phyloP scores from a whole-genome alignment of 1,284 basidiomycete genomes.

The Heterobasidion occidentale region DNA sequence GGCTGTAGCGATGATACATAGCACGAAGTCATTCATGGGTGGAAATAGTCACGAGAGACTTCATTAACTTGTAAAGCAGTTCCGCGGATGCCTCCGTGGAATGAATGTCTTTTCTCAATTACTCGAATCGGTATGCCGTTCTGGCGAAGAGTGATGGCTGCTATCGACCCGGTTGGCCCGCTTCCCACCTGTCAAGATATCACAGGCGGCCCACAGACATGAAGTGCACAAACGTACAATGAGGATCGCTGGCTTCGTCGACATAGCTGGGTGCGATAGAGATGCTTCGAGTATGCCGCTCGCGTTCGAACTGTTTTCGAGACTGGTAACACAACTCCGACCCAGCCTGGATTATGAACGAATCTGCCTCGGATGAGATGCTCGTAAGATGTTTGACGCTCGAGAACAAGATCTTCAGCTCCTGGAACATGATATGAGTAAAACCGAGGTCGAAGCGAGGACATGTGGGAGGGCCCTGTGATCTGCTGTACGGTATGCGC shows the following conservation, averaged over 20 bases:
- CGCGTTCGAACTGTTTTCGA: too few relatives aligned
- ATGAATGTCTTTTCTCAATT: slow-evolving; percentile 13
- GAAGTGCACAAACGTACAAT: neutral
- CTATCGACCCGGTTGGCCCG: slow-evolving; percentile 18
- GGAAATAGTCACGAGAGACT: neutral
- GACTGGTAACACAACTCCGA: too few relatives aligned
- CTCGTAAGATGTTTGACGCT: too few relatives aligned
- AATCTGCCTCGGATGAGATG: too few relatives aligned
- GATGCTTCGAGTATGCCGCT: neutral
- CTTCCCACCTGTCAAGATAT: slow-evolving; percentile 13
- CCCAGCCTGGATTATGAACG: too few relatives aligned
- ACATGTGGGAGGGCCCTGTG: too few relatives aligned
- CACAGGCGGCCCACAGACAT: neutral
- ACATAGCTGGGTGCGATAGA: neutral
- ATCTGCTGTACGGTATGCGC: too few relatives aligned
- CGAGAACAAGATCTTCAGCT: too few relatives aligned
- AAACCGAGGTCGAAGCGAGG: too few relatives aligned
- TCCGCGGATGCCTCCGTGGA: slow-evolving; percentile 12
- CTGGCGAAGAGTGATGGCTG: slow-evolving; percentile 15
- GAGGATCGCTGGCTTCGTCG: neutral
- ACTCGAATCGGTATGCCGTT: slow-evolving; percentile 16
- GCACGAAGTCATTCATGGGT: neutral
- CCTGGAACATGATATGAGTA: too few relatives aligned
- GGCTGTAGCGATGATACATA: slow-evolving; percentile 1
- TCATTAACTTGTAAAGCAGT: slow-evolving; percentile 8